phyloP scores from a whole-genome alignment of 108 stramenopile species.

The Asterionellopsis glacialis region DNA sequence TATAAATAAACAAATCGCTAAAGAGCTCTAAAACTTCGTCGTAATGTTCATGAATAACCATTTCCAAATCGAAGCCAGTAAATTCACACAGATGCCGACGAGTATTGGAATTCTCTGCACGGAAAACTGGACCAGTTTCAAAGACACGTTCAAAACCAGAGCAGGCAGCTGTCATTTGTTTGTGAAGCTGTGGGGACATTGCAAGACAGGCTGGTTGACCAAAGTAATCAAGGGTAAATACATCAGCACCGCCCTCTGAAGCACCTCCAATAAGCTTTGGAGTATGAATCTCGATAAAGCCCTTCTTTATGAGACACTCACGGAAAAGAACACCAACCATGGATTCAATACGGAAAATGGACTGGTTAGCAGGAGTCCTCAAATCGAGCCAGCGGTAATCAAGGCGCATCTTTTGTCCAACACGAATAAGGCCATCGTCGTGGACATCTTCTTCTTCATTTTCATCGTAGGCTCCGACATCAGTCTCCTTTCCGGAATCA shows the following conservation, averaged over 20 bases:
- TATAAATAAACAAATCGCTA: slow-evolving; percentile 93
- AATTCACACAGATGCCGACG: slow-evolving; percentile 98
- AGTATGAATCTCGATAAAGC: slow-evolving; percentile 97
- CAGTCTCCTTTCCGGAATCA: slow-evolving; percentile 71
- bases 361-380: slow-evolving; percentile 97
- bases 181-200: slow-evolving; percentile 98
- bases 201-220: slow-evolving; percentile 93
- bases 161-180: slow-evolving; percentile 97
- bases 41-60: slow-evolving; percentile 98
- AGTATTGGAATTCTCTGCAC: slow-evolving; percentile 98
- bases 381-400: slow-evolving; percentile 98
- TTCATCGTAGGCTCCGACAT: slow-evolving; percentile 72
- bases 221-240: slow-evolving; percentile 97
- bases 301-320: slow-evolving; percentile 79
- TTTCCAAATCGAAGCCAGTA: slow-evolving; percentile 98
- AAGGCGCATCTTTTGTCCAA: slow-evolving; percentile 89
- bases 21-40: slow-evolving; percentile 97
- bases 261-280: slow-evolving; percentile 98
- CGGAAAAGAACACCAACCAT: slow-evolving; percentile 95
- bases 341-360: slow-evolving; percentile 95
- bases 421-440: slow-evolving; percentile 63
- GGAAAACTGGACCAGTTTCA: slow-evolving; percentile 98
- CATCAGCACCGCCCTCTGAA: slow-evolving; percentile 95
- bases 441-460: slow-evolving; percentile 65
- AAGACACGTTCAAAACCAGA: slow-evolving; percentile 98